Evolutionary conservation across 768 basidiomycete species (phyloP), one percentile per base, ranked within the genome.

Genomic region (Candolleomyces eurysporus): DNA sequence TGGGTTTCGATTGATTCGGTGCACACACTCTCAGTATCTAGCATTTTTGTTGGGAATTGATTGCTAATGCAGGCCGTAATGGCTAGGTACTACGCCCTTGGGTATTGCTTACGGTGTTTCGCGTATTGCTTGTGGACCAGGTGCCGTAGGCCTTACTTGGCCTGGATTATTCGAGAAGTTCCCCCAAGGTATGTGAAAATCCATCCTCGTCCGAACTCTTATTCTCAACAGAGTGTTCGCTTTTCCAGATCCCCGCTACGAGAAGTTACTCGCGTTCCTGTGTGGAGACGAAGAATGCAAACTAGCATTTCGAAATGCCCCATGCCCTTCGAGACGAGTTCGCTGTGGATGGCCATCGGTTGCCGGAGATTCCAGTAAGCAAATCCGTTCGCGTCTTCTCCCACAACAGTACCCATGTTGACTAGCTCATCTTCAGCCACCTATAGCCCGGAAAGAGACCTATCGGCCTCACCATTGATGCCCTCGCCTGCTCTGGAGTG

Each of bases 101-200:
- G 91, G 91, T 73, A 93, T 92, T 2, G 93, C 91, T 4, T 93
- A 92, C 75, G 92, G 91, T 31, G 94, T 92, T 7, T 89, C 92
- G 13, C 87, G 93, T 91, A 90, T 94, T 61, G 84, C 89, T 10
- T 83, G 82, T 0, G 93, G 94, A 14, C 26, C 81, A 82, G 64
- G 82, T 94, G 4, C 94, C 93, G 64, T 92, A 94, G 69, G 92
- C 94, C 58, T 73, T 96, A 83, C 84, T 62, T 96, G 93, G 94
- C 92, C 91, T 0, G 91, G 91, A 6, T 89, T 89, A 2, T 83
- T 87, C 64, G 93, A 94, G 73, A 93, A 89, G 0, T 94, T 91
- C 78, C 81, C 81, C 92, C 68, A 94, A 95, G 77, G 87, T 84
- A 32, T 62, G 72, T 60, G 9, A 26, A 51, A 48, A 46, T 64